phyloP scores from a whole-genome alignment of 106 monocot genomes.

The Acorus gramineus region DNA sequence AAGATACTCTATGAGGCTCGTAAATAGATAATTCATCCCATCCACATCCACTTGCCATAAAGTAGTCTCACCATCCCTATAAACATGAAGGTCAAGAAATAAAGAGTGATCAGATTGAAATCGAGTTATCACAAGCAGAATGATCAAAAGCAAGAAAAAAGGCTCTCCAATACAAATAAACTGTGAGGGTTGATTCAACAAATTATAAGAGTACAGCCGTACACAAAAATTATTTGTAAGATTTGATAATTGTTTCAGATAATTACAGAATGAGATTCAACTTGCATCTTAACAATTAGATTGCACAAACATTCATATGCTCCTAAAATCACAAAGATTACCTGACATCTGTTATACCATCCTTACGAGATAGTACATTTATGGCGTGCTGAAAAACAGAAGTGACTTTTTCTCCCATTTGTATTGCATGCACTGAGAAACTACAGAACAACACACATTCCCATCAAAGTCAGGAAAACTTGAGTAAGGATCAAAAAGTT shows the following conservation, averaged over 20 bases:
- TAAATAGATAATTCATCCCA: slow-evolving; percentile 64
- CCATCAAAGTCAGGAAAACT: background rate
- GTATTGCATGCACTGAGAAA: slow-evolving; percentile 89
- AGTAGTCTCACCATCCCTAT: slow-evolving; percentile 49
- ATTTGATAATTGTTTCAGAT: too few relatives aligned
- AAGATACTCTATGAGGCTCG: slow-evolving; percentile 66
- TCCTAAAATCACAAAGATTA: slow-evolving; percentile 11
- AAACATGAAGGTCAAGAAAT: slow-evolving; percentile 2
- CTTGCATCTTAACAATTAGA: too few relatives aligned
- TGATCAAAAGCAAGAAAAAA: too few relatives aligned
- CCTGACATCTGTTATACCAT: slow-evolving; percentile 57
- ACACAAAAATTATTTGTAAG: too few relatives aligned
- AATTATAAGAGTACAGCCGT: too few relatives aligned
- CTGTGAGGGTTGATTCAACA: too few relatives aligned
- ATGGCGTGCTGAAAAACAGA: slow-evolving; percentile 84
- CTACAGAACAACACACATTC: slow-evolving; percentile 33
- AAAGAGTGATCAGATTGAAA: background rate
- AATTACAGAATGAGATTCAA: too few relatives aligned
- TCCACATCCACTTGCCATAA: slow-evolving; percentile 92
- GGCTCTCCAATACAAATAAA: too few relatives aligned
- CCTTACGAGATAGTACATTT: slow-evolving; percentile 65
- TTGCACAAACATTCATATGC: too few relatives aligned
- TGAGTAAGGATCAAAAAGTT: background rate
- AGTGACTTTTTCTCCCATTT: slow-evolving; percentile 84
- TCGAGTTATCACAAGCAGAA: too few relatives aligned